Evolutionary conservation across 129 eudicot genomes (phyloP).

Genomic region (Ambrosia artemisiifolia): DNA sequence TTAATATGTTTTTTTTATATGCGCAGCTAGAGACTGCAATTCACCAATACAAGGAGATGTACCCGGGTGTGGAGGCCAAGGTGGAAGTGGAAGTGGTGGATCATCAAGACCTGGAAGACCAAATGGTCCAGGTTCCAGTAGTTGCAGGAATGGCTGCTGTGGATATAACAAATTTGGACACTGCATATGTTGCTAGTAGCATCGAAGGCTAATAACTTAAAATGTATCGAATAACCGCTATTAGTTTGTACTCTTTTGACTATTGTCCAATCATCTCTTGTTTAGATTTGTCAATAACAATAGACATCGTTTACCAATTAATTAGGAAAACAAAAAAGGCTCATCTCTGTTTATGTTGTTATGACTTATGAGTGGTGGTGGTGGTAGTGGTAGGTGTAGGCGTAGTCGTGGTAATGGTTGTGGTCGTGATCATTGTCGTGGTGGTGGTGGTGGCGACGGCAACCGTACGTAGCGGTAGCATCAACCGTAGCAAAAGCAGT

Average conservation of each 20-base stretch:
- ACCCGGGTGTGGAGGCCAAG: constrained; percentile 20
- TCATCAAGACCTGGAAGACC: constrained; percentile 9
- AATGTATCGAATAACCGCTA: background rate
- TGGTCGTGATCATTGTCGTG: too few relatives aligned
- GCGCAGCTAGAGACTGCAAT: constrained; percentile 22
- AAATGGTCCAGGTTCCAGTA: constrained; percentile 24
- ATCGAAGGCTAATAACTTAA: background rate
- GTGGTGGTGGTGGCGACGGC: too few relatives aligned
- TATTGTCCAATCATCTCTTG: background rate
- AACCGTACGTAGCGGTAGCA: too few relatives aligned
- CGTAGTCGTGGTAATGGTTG: too few relatives aligned
- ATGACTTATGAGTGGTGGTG: background rate
- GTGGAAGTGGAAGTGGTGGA: constrained; percentile 10
- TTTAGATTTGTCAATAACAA: background rate
- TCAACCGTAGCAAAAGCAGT: too few relatives aligned
- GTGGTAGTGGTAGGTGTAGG: too few relatives aligned
- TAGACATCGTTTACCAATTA: background rate
- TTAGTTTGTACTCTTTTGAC: background rate
- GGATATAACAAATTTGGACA: constrained; percentile 8
- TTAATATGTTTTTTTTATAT: background rate
- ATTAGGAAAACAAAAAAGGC: background rate
- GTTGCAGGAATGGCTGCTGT: constrained; percentile 25
- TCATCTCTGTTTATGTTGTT: background rate
- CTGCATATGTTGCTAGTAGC: constrained; percentile 11
- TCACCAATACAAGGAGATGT: constrained; percentile 13